Percentiles rank a stretch among this genome's conserved stretches.
Evolutionary conservation across 2,329 filamentous ascomycete genomes (phyloP).

Genomic region (Claviceps paspali): DNA sequence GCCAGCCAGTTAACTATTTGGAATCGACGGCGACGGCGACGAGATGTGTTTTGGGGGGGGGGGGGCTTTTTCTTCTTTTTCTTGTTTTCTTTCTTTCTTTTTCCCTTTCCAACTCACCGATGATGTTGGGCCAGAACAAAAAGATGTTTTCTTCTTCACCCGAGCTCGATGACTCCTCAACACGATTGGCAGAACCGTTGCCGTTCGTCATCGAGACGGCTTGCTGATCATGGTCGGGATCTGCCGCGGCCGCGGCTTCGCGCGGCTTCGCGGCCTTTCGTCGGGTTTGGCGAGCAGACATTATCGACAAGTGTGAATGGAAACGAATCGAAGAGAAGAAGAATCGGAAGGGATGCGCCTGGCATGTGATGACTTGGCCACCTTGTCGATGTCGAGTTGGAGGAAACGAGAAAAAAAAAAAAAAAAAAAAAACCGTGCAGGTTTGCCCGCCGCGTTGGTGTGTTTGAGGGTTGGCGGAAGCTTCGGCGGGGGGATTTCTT

Average conservation of each 20-base stretch:
- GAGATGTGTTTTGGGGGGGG: too few relatives aligned
- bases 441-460: too few relatives aligned
- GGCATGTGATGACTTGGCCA: background rate
- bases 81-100: background rate
- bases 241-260: slow-evolving; percentile 9
- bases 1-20: too few relatives aligned
- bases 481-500: too few relatives aligned
- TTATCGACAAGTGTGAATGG: slow-evolving; percentile 13
- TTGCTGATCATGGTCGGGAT: slow-evolving; percentile 14
- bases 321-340: too few relatives aligned
- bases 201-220: slow-evolving; percentile 25
- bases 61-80: background rate
- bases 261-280: slow-evolving; percentile 22
- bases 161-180: slow-evolving; percentile 19
- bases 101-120: slow-evolving; percentile 41
- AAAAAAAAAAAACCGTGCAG: background rate
- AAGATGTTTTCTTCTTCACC: slow-evolving; percentile 57
- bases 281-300: slow-evolving; percentile 25
- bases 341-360: background rate
- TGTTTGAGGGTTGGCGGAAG: too few relatives aligned
- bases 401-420: background rate
- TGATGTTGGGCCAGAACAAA: slow-evolving; percentile 67
- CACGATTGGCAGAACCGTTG: slow-evolving; percentile 26
- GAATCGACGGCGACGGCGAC: too few relatives aligned
- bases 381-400: background rate